phyloP scores from a whole-genome alignment of 1,284 basidiomycete species.

The Apiotrichum montevideense region DNA sequence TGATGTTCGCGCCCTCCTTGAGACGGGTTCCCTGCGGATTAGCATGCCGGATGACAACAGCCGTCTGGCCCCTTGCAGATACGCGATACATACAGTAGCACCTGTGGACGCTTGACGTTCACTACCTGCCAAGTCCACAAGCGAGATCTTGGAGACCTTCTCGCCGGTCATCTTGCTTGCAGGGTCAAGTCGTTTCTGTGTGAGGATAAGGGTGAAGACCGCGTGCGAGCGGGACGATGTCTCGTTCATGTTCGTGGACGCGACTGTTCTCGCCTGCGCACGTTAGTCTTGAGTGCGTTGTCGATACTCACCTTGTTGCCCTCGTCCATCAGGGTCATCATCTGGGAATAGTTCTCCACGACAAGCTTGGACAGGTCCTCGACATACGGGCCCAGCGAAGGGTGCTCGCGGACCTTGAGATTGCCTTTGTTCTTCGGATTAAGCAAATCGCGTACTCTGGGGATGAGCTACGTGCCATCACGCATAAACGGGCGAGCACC shows the following conservation, averaged over 20 bases:
- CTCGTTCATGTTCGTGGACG: constrained; percentile 99
- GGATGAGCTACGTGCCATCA: constrained; percentile 1
- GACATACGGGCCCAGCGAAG: constrained; percentile 87
- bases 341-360: constrained; percentile 84
- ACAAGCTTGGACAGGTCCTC: constrained; percentile 93
- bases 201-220: constrained; percentile 89
- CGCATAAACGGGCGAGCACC: constrained; percentile 1
- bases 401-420: constrained; percentile 92
- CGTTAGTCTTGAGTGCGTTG: neutral
- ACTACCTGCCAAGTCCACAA: constrained; percentile 95
- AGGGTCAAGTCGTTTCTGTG: constrained; percentile 78
- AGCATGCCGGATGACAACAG: too few species aligned
- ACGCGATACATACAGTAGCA: constrained; percentile 56
- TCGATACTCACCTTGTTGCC: constrained; percentile 72
- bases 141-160: constrained; percentile 90
- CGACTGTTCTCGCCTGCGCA: constrained; percentile 73
- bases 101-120: constrained; percentile 95
- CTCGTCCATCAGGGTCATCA: constrained; percentile 99
- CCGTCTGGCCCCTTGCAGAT: too few species aligned
- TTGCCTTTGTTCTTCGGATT: constrained; percentile 95
- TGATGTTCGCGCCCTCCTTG: constrained; percentile 96
- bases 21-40: constrained; percentile 62
- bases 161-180: constrained; percentile 83
- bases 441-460: constrained; percentile 72
- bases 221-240: constrained; percentile 97